phyloP scores from a whole-genome alignment of 2,329 filamentous ascomycete species.

The Verticillium albo-atrum region DNA sequence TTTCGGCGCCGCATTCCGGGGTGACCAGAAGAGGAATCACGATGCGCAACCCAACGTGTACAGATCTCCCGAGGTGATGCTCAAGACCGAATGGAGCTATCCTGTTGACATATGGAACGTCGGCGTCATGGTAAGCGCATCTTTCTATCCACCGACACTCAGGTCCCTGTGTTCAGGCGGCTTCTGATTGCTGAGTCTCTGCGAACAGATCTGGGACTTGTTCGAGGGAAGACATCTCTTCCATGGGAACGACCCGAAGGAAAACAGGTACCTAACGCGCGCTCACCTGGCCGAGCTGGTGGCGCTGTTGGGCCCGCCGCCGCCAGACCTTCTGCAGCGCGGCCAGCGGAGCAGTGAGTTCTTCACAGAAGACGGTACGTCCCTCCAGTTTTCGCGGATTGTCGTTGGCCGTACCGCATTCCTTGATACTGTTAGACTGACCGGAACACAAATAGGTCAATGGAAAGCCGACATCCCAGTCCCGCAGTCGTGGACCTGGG shows the following conservation, averaged over 20 bases:
- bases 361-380: slow-evolving; percentile 29
- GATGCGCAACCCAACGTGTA: slow-evolving; percentile 35
- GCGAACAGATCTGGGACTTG: slow-evolving; percentile 40
- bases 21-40: slow-evolving; percentile 26
- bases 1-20: slow-evolving; percentile 39
- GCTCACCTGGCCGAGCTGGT: slow-evolving; percentile 45
- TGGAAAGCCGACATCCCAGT: not conserved
- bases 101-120: slow-evolving; percentile 47
- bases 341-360: slow-evolving; percentile 28
- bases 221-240: slow-evolving; percentile 42
- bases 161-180: not conserved
- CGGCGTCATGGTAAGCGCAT: slow-evolving; percentile 5
- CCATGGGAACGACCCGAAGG: slow-evolving; percentile 30
- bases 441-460: not conserved
- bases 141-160: no score
- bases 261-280: slow-evolving; percentile 32
- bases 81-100: slow-evolving; percentile 38
- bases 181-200: not conserved
- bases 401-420: not conserved
- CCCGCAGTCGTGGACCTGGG: not conserved
- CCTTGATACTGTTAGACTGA: not conserved
- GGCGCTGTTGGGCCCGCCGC: slow-evolving; percentile 37
- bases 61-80: slow-evolving; percentile 40
- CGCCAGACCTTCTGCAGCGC: slow-evolving; percentile 24
- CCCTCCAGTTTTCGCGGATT: not conserved